Percentiles rank a stretch among this genome's conserved stretches.
Conservation (phyloP, 495 filamentous ascomycete species). For the Aspergillus hancockii region DNA sequence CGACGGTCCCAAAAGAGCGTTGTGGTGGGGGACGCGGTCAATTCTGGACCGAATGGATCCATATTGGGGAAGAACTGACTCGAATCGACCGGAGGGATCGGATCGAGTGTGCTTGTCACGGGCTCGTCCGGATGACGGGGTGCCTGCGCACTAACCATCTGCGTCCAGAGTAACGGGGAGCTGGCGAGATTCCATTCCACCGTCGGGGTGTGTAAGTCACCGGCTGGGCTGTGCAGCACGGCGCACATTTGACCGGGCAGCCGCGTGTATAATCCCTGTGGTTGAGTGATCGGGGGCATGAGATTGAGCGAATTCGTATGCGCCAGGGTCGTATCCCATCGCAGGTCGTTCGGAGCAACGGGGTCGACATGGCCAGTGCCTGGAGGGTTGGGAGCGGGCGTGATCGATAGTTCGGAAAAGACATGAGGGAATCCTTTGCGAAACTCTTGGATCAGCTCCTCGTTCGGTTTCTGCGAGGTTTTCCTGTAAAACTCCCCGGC, state of each 20-base stretch:
- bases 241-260: background rate
- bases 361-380: background rate
- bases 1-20: too few relatives aligned
- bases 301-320: background rate
- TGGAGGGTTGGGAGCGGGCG: background rate
- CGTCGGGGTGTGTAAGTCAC: background rate
- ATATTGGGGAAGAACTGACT: too few relatives aligned
- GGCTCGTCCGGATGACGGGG: background rate
- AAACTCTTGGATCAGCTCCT: background rate
- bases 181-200: background rate
- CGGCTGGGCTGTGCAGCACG: background rate
- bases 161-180: background rate
- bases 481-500: background rate
- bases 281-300: background rate
- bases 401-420: background rate
- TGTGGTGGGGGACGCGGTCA: too few relatives aligned
- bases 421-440: background rate
- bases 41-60: too few relatives aligned
- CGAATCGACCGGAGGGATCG: too few relatives aligned
- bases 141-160: background rate
- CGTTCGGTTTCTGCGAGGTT: background rate
- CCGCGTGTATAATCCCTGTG: background rate
- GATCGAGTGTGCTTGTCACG: too few relatives aligned
- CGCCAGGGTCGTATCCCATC: background rate
- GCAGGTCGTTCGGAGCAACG: background rate